Evolutionary conservation across 345 rosid species (phyloP).

Genomic region (Dimocarpus longan): DNA sequence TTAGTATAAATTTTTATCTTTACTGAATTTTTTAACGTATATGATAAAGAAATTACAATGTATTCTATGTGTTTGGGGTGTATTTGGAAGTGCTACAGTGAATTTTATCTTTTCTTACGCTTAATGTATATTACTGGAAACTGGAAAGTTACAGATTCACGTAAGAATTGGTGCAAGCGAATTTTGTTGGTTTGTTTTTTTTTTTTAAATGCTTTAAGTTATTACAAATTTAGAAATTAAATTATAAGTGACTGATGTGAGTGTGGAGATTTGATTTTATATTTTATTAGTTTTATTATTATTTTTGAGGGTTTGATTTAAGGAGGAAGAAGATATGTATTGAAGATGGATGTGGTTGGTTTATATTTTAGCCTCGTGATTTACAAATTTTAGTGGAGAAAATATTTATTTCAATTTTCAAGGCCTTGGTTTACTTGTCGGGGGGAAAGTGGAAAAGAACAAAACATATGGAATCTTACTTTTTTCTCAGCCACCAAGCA

Average conservation of each 20-base stretch:
- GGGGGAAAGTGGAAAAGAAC: slow-evolving; percentile 51
- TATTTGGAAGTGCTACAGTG: too few species aligned
- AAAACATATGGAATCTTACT: slow-evolving; percentile 74
- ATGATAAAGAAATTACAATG: not conserved
- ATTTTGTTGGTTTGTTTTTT: too few species aligned
- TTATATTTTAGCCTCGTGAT: not conserved
- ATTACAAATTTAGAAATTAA: too few species aligned
- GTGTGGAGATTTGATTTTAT: too few species aligned
- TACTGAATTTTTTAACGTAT: too few species aligned
- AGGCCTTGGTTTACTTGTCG: slow-evolving; percentile 48
- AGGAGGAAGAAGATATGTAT: not conserved
- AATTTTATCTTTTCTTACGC: not conserved
- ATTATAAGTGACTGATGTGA: too few species aligned
- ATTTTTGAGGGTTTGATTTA: not conserved
- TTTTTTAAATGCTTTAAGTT: too few species aligned
- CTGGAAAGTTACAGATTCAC: too few species aligned
- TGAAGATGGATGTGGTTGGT: not conserved
- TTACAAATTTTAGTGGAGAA: not conserved
- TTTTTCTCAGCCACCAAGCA: slow-evolving; percentile 33
- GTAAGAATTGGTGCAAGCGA: too few species aligned
- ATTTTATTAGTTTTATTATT: too few species aligned
- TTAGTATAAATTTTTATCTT: too few species aligned
- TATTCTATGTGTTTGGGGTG: not conserved
- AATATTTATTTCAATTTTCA: slow-evolving; percentile 3
- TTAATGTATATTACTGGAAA: too few species aligned